Evolutionary conservation across 2,329 filamentous ascomycete species (phyloP), one percentile per base, ranked within the genome.

Genomic region (Tolypocladium guangdongense): DNA sequence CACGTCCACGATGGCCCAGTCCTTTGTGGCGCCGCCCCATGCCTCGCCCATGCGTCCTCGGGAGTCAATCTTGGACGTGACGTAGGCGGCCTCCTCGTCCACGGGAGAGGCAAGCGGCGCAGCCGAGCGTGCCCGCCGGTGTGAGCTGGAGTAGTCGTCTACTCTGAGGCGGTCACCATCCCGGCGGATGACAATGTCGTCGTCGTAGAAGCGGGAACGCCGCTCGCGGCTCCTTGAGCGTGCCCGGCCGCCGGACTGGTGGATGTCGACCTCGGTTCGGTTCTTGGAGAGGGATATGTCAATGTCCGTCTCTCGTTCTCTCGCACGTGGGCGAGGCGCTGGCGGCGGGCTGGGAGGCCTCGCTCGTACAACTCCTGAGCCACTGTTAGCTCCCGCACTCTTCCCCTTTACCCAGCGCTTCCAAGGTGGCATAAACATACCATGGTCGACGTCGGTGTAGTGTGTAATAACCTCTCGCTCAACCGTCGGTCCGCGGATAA

Each of bases 401-500:
- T 3, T n/a, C 18, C 27, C 8, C 24, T 20, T 12, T 33, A 18
- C 43, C 27, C 27, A 7, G 27, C 14, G 5, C 4, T 20, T 33
- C 18, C 43, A 20, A 20, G 43, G 8, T 5, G 27, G 27, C 27
- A 5, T 47, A 10, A 33, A 33, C 43, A 4, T 75, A 89, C 88
- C 90, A 70, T 95, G 89, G 64, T 95, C 88, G 61, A 95, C 86
- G 64, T 92, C 87, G 54, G 85, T 81, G 66, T 93, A 92, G 70
- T 93, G 88, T 0, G 89, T 95, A 59, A 95, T 91, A 55, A 95
- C 84, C 65, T 96, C 88, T 63, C 92, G 83, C 69, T 92, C 88
- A 60, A 95, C 89, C 1, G 86, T 87, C 36, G 90, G 90, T 22
- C 85, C 84, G 43, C 83, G 80, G 62, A 93, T 84, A 46, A 87